Percentiles rank a stretch among this genome's conserved stretches.
These are phyloP conservation scores for Lactarius evosmus DNA, from an alignment of 768 basidiomycete species.

Conservation along the genomic window DNA sequence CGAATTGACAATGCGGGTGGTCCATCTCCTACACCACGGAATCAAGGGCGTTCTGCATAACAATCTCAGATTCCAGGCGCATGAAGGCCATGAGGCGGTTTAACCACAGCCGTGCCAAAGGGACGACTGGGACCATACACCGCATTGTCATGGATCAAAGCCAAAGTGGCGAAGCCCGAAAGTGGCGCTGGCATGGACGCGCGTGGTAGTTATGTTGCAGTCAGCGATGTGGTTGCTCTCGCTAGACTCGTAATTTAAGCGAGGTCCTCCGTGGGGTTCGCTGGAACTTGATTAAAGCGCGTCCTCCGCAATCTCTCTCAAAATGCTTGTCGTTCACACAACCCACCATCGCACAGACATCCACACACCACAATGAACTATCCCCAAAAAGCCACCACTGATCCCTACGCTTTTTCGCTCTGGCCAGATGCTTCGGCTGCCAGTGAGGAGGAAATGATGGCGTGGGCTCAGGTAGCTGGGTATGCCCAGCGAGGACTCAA, in stretches of 20 bases:
- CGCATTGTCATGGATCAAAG: background rate
- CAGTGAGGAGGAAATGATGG: background rate
- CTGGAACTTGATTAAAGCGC: background rate
- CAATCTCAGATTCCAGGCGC: background rate
- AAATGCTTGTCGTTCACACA: background rate
- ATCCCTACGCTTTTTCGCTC: background rate
- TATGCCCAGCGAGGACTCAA: background rate
- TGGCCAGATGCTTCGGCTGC: background rate
- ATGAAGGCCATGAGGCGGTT: background rate
- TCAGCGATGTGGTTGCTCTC: background rate
- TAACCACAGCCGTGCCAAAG: background rate
- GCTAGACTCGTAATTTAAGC: background rate
- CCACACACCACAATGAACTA: background rate
- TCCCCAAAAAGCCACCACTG: background rate
- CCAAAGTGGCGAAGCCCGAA: background rate
- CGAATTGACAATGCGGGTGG: too few species aligned
- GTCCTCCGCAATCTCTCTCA: background rate
- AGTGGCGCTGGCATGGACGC: background rate
- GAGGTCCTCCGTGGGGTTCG: background rate
- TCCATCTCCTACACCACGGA: background rate
- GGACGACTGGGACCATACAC: background rate
- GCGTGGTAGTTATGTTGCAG: background rate
- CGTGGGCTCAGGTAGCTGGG: background rate
- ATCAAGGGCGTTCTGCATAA: too few species aligned
- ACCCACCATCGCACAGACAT: background rate